phyloP scores from a whole-genome alignment of 2,329 filamentous ascomycete genomes.

The Akanthomyces muscarius region DNA sequence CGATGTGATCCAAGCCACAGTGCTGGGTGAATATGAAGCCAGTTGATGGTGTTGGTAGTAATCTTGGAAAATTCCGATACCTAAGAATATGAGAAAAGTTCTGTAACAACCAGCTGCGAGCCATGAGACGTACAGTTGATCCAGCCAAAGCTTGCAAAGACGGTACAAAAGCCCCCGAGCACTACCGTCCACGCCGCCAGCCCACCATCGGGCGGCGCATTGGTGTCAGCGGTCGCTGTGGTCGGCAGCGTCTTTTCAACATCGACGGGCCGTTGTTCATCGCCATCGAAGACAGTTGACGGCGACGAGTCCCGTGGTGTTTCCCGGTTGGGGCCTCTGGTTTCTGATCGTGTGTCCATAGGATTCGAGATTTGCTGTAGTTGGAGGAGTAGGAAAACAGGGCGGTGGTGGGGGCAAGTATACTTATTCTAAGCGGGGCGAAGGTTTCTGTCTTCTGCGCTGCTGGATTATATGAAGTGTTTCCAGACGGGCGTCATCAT shows the following conservation, averaged over 20 bases:
- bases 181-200: background rate
- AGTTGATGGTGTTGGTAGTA: background rate
- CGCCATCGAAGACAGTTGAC: background rate
- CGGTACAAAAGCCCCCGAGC: background rate
- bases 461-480: background rate
- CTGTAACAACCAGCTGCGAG: too few relatives aligned
- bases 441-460: background rate
- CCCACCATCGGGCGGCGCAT: background rate
- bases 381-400: too few relatives aligned
- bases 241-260: background rate
- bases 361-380: background rate
- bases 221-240: background rate
- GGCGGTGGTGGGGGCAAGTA: too few relatives aligned
- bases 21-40: background rate
- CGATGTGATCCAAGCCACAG: conserved; percentile 1
- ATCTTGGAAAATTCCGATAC: background rate
- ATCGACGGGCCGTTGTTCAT: background rate
- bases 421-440: too few relatives aligned
- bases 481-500: background rate
- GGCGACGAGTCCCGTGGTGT: background rate
- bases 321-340: background rate
- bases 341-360: too few relatives aligned
- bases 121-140: background rate
- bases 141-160: background rate
- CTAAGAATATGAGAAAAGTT: background rate